A percentile compares a stretch with the other conserved stretches of the same genome.
These are phyloP conservation scores for Nematocida ausubeli DNA, from an alignment of 371 early-diverging fungal genomes.

Conservation along the genomic window DNA sequence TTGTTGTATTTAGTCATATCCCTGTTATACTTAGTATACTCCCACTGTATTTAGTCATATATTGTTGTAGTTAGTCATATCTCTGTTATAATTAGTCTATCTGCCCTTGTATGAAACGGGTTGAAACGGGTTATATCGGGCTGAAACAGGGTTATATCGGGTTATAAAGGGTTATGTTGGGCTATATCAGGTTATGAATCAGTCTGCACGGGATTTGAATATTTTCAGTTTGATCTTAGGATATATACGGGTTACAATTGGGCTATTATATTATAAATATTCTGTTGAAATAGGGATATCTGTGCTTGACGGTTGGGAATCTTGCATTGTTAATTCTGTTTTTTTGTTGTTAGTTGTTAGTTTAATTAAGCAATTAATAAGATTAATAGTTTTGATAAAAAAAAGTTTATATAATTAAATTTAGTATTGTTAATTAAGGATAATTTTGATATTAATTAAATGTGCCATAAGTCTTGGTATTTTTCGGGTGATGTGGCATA, in stretches of 20 bases:
- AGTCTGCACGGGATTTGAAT: background rate
- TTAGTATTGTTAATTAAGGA: background rate
- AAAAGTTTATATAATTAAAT: background rate
- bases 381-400: too few species aligned
- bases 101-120: background rate
- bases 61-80: too few species aligned
- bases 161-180: background rate
- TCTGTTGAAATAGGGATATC: conserved; percentile 61
- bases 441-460: too few species aligned
- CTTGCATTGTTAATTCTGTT: conserved; percentile 57
- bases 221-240: conserved; percentile 16
- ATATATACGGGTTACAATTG: background rate
- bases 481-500: too few species aligned
- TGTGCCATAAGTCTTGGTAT: too few species aligned
- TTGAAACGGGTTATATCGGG: too few species aligned
- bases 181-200: too few species aligned
- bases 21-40: too few species aligned
- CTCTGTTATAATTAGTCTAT: too few species aligned
- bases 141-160: background rate
- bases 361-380: conserved; percentile 42
- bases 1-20: too few species aligned
- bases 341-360: conserved; percentile 54
- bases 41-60: too few species aligned
- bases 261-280: conserved; percentile 55
- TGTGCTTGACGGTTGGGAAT: conserved; percentile 51